These are phyloP conservation scores for Kingdonia uniflora DNA, from an alignment of 164 flowering plant genomes.

Conservation along the genomic window DNA sequence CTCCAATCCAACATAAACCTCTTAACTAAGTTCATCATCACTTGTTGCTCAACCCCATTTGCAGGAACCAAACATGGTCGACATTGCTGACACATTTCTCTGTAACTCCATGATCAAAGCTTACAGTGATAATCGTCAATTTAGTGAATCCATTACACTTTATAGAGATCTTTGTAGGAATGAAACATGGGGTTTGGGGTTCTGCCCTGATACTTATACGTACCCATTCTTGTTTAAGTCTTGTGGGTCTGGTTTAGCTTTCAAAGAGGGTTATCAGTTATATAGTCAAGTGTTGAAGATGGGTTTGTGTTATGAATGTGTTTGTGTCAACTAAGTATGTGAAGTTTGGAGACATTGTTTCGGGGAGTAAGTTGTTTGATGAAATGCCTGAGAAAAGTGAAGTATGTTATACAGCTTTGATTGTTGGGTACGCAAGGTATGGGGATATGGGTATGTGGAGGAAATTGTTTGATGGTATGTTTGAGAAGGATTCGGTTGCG, in stretches of 20 bases:
- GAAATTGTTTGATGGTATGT: slow-evolving; percentile 34
- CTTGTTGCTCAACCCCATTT: slow-evolving; percentile 27
- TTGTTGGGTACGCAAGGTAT: slow-evolving; percentile 47
- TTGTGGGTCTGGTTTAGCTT: too few relatives aligned
- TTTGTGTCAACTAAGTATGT: too few relatives aligned
- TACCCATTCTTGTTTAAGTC: too few relatives aligned
- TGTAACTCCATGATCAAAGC: slow-evolving; percentile 69
- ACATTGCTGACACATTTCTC: slow-evolving; percentile 39
- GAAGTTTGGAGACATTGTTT: too few relatives aligned
- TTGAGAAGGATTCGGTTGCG: slow-evolving; percentile 30
- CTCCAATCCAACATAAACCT: slow-evolving; percentile 48
- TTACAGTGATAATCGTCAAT: slow-evolving; percentile 31
- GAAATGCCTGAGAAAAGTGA: too few relatives aligned
- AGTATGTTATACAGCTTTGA: too few relatives aligned
- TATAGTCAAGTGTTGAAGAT: too few relatives aligned
- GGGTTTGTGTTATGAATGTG: too few relatives aligned
- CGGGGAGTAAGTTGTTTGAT: too few relatives aligned
- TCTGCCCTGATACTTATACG: too few relatives aligned
- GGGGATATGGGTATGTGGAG: slow-evolving; percentile 25
- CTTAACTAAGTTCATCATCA: slow-evolving; percentile 47
- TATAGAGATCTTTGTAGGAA: slow-evolving; percentile 26
- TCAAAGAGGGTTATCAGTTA: too few relatives aligned
- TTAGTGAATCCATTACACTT: slow-evolving; percentile 30
- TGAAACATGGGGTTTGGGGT: too few relatives aligned
- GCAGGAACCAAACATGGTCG: slow-evolving; percentile 43